These are phyloP conservation scores for Lagenidium giganteum DNA, from an alignment of 352 stramenopile species.

Conservation along the genomic window DNA sequence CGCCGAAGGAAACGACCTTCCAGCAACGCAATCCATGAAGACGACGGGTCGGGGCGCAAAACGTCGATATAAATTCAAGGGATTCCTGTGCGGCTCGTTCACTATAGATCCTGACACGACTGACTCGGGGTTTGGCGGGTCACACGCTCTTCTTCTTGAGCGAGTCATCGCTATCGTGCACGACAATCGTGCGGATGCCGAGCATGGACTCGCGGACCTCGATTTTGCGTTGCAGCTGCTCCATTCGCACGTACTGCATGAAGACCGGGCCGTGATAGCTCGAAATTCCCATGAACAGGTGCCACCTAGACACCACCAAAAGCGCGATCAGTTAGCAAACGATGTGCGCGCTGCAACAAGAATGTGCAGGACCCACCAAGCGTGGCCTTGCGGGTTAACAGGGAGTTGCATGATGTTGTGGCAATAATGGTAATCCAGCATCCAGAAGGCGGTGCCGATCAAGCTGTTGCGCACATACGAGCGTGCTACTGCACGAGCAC, in stretches of 20 bases:
- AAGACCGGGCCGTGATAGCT: slow-evolving; percentile 75
- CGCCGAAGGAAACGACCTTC: no score
- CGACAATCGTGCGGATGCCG: slow-evolving; percentile 56
- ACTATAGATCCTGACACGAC: no score
- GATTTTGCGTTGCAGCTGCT: slow-evolving; percentile 54
- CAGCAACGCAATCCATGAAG: no score
- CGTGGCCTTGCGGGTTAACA: slow-evolving; percentile 69
- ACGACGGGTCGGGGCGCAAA: no score
- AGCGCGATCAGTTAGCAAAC: no score
- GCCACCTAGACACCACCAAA: no score
- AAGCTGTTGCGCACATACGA: slow-evolving; percentile 56
- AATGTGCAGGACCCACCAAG: no score
- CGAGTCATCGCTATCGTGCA: slow-evolving; percentile 12
- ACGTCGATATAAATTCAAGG: no score
- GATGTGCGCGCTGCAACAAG: no score
- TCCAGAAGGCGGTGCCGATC: slow-evolving; percentile 57
- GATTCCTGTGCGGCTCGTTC: no score
- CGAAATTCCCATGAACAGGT: slow-evolving; percentile 76
- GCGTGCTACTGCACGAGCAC: slow-evolving; percentile 38
- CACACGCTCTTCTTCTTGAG: slow-evolving; percentile 9
- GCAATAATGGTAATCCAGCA: slow-evolving; percentile 76
- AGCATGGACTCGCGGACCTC: slow-evolving; percentile 34
- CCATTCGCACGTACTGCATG: slow-evolving; percentile 79
- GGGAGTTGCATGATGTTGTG: slow-evolving; percentile 40
- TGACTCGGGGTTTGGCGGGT: no score